A percentile compares a stretch with the other conserved stretches of the same genome.
These are phyloP conservation scores for Macadamia tetraphylla DNA, from an alignment of 164 flowering plant species.

Conservation along the genomic window DNA sequence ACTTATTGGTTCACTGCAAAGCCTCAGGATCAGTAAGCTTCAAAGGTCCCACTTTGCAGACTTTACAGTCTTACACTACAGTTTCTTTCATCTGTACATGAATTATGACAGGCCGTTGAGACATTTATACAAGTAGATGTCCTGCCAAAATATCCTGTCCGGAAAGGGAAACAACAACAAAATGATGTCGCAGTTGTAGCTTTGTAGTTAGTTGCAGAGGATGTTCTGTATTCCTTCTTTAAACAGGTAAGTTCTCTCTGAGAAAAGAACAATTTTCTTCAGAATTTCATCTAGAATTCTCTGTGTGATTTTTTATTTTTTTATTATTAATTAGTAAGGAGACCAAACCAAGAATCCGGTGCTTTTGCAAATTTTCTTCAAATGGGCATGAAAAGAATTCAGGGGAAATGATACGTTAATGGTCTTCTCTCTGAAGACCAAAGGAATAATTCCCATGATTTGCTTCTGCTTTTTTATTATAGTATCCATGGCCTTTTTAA, in stretches of 20 bases:
- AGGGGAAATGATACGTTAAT: background rate
- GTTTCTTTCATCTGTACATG: constrained; percentile 9
- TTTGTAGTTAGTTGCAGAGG: background rate
- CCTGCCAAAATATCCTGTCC: no score
- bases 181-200: background rate
- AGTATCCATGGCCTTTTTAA: constrained; percentile 18
- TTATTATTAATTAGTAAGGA: constrained; percentile 13
- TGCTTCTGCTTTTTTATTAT: constrained; percentile 13
- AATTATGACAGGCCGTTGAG: no score
- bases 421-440: constrained; percentile 42
- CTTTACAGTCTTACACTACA: background rate
- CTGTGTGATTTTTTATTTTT: constrained; percentile 5
- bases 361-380: constrained; percentile 25
- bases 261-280: background rate
- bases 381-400: constrained; percentile 14
- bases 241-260: constrained; percentile 16
- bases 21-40: background rate
- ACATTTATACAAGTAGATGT: no score
- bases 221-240: background rate
- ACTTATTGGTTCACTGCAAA: no score
- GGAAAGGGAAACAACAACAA: no score
- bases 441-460: constrained; percentile 24
- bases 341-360: constrained; percentile 47
- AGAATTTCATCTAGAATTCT: background rate
- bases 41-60: background rate